Base-by-base conservation (phyloP, 148 eudicot species). In the Persicaria maculosa region DNA sequence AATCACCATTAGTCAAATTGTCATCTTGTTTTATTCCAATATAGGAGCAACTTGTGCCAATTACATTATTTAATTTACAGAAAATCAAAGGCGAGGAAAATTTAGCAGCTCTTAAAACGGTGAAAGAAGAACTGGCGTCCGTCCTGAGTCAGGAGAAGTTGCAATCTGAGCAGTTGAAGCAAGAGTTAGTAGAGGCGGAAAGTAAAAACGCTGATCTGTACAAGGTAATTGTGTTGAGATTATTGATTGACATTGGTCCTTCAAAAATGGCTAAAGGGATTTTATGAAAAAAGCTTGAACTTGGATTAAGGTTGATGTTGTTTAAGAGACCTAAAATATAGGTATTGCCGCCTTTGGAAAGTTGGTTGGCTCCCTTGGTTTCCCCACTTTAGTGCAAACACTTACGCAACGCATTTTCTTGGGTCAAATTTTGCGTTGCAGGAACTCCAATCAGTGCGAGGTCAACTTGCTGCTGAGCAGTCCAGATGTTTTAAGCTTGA, bases 401-500 rank as follows among this genome's bases (percentile, higher is more conserved):
- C 46, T 65, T 40, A 31, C 44, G 2, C 40, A 11, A 43, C 44
- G 25, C 14, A 5, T 62, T 46, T 71, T 17, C 48, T 14, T 25
- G 31, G 52, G 48, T 59, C 57, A 47, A 57, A 78, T 68, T 31
- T 62, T 57, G 7, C 15, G 72, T 78, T 86, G 73, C 97, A 96
- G 99, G 99, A 96, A 83, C 99, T 92, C 73, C 99, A 96, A 72
- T 92, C 99, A 46, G 91, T 90, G 57, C 94, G 99, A 52, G 87
- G 94, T 54, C 99, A 92, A 78, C 97, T 96, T 83, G 97, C 97
- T 75, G 77, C 97, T 31, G 99, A 96, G 85, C 97, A 96, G 79
- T 96, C 97, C 8, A 90, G 99, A 86, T 92, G 96, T 80, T 95
- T 95, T 85, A 95, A 95, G 82, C 96, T 95, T 71, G 98, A 95